Base-by-base conservation (phyloP, 2,329 filamentous ascomycete genomes). In the Pseudocercospora vitis region DNA sequence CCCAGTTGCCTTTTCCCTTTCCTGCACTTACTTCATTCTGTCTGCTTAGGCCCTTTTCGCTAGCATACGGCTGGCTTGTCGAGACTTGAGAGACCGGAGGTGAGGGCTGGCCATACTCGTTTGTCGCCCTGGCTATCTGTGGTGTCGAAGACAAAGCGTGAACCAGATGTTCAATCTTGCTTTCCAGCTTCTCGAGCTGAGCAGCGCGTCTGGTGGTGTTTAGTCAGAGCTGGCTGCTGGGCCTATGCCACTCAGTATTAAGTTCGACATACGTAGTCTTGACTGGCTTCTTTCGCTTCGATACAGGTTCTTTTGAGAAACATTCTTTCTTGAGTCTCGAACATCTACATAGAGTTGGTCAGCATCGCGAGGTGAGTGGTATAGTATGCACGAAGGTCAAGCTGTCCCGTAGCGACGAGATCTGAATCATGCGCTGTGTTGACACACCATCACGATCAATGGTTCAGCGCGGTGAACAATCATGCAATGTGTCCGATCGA, bases 101-200 rank as follows among this genome's bases (percentile, higher is more conserved):
- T 35, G 63, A 65, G n/a, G 51, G 58, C 14, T 62, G 61, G 8
- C 60, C 57, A 39, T 54, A 37, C 12, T 59, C 53, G 9, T 44
- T 53, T 18, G 42, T 37, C 9, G 44, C 42, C 12, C 42, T 37
- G 23, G 54, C 48, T 21, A 50, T 37, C 37, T 63, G 60, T 24
- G 54, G 26, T 14, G 47, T 52, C 5, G 59, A 55, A 2, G 65
- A 64, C 1, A 69, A 31, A 7, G 66, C 61, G 42, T 68, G 66
- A 35, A 69, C 66, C 3, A 69, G 60, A 54, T 66, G 62, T 40
- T 68, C 66, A 28, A 69, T 64, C 52, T 67, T 69, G 52, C 54
- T 65, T 52, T 69, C 67, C 12, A 69, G 58, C 42, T 69, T 67
- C 55, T 68, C 66, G 2, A 69, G 57, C 48, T 69, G 67, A 19